Percentiles rank a stretch among this genome's conserved stretches.
Conservation (phyloP, 1,284 basidiomycete species). For the Malassezia sympodialis region DNA sequence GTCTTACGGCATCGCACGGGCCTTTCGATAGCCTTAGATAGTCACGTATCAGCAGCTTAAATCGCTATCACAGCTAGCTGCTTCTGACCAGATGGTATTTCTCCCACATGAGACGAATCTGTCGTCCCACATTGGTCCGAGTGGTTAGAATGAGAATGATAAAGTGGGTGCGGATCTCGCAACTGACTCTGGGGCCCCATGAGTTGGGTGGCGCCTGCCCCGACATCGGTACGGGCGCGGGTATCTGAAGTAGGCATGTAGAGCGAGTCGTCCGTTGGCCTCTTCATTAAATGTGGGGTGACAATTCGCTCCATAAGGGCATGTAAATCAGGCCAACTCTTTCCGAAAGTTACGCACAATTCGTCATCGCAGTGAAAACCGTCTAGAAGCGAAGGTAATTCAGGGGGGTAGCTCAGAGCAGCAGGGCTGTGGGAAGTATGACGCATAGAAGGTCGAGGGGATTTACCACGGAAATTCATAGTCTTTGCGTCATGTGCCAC, state of each 20-base stretch:
- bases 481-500: conserved; percentile 21
- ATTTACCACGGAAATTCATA: neutral
- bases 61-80: neutral
- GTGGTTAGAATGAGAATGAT: neutral
- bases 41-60: neutral
- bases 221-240: neutral
- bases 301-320: conserved; percentile 60
- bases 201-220: neutral
- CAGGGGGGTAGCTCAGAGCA: conserved; percentile 37
- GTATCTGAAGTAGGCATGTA: neutral
- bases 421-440: neutral
- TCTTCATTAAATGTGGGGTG: conserved; percentile 4
- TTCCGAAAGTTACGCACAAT: conserved; percentile 67
- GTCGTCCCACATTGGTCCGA: neutral
- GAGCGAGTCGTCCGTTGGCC: neutral
- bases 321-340: conserved; percentile 72
- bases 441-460: neutral
- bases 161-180: neutral
- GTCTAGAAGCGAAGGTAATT: conserved; percentile 61
- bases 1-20: neutral
- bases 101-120: neutral
- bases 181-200: neutral
- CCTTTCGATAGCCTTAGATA: neutral
- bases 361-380: conserved; percentile 87
- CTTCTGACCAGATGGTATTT: neutral